phyloP scores from a whole-genome alignment of 768 basidiomycete genomes.

The Hygrocybe coccinea region DNA sequence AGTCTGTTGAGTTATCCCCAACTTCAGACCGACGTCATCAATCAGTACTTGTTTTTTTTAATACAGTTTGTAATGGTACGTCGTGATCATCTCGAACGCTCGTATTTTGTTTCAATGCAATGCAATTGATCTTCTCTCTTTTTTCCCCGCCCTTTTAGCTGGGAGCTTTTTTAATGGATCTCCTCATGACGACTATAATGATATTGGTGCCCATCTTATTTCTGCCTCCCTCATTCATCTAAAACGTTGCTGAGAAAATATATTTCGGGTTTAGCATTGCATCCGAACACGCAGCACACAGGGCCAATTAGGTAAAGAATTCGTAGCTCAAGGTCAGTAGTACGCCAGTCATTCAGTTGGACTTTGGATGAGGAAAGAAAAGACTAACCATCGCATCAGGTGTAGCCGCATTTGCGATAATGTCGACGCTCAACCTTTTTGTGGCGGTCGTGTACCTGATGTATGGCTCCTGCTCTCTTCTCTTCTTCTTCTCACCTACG shows the following conservation, averaged over 20 bases:
- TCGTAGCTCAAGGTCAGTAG: conserved; percentile 21
- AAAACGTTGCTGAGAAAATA: too few relatives aligned
- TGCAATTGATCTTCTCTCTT: too few relatives aligned
- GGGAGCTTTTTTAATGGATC: conserved; percentile 18
- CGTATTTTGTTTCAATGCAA: not conserved
- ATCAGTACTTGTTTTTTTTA: not conserved
- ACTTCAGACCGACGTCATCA: not conserved
- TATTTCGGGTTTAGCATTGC: conserved; percentile 24
- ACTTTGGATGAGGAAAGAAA: too few relatives aligned
- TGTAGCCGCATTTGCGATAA: conserved; percentile 16
- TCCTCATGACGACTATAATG: conserved; percentile 18
- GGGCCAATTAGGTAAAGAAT: conserved; percentile 19
- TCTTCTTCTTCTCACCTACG: not conserved
- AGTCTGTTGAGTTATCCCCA: not conserved
- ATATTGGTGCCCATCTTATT: conserved; percentile 9
- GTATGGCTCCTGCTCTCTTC: conserved; percentile 7
- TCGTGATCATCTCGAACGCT: not conserved
- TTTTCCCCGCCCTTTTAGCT: too few relatives aligned
- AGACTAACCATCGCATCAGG: conserved; percentile 13
- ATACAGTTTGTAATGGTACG: conserved; percentile 11
- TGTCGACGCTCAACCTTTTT: conserved; percentile 18
- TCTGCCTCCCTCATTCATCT: not conserved
- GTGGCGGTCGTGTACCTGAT: conserved; percentile 14
- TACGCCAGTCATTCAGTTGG: too few relatives aligned
- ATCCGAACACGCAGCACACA: conserved; percentile 21